Conservation (phyloP, 2,329 filamentous ascomycete genomes). For the Aspergillus sp. region DNA sequence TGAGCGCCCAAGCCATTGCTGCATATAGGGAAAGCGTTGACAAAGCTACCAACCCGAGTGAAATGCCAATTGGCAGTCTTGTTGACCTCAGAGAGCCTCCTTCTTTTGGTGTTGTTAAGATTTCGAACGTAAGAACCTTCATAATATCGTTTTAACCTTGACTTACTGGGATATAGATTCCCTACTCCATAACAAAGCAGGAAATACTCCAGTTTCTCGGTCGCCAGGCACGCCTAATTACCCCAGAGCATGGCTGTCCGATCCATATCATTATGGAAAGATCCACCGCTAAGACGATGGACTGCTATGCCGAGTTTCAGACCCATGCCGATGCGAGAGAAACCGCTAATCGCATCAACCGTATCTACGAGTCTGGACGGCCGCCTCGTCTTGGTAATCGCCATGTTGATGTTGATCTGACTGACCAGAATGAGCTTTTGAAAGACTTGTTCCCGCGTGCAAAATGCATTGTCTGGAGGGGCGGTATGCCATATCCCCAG, state of each 20-base stretch:
- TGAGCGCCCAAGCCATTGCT: background rate
- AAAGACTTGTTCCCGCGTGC: constrained; percentile 52
- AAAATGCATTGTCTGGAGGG: constrained; percentile 50
- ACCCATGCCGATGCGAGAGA: constrained; percentile 38
- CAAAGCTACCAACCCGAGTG: constrained; percentile 16
- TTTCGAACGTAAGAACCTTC: constrained; percentile 35
- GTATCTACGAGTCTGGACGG: constrained; percentile 34
- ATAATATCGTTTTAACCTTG: background rate
- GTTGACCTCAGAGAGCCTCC: constrained; percentile 21
- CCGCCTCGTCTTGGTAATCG: constrained; percentile 50
- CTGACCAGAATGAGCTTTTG: constrained; percentile 51
- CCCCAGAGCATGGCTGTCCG: constrained; percentile 40
- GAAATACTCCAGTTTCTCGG: constrained; percentile 52
- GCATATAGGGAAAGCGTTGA: constrained; percentile 10
- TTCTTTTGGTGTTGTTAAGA: constrained; percentile 34
- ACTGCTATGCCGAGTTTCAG: constrained; percentile 52
- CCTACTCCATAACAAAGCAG: constrained; percentile 50
- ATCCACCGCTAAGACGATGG: constrained; percentile 57
- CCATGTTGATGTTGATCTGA: constrained; percentile 47
- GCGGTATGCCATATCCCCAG: constrained; percentile 33
- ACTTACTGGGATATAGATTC: constrained; percentile 39
- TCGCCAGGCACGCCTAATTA: constrained; percentile 41
- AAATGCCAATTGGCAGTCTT: constrained; percentile 31
- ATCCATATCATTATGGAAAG: constrained; percentile 61
- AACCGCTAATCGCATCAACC: constrained; percentile 38